Evolutionary conservation across 768 basidiomycete genomes (phyloP), one percentile per base, ranked within the genome.

Genomic region (Psilocybe cubensis): DNA sequence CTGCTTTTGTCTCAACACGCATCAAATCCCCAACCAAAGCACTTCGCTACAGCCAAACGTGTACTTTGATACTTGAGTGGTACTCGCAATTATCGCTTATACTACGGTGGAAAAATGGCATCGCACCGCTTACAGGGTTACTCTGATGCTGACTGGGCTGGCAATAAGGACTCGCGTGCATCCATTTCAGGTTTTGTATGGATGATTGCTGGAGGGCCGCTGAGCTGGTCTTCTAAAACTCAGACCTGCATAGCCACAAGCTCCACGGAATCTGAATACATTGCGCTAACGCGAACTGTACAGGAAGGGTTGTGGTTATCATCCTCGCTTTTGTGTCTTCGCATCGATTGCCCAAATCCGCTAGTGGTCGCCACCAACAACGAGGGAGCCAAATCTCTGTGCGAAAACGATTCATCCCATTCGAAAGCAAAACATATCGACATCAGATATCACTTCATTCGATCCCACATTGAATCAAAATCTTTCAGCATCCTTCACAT

Each of bases 51-150:
- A 3, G 67, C 73, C 7, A 76, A 76, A 51, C 70, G 69, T n/a
- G 57, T 81, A 20, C 68, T 79, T 40, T 63, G 70, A 1, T 83
- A 82, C 60, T 64, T 83, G 6, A 67, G 64, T 40, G 67, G 66
- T 1, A 69, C 43, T 12, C 45, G 21, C 18, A 20, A 59, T 21
- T 23, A 42, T 23, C 31, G 35, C 9, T 28, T 48, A 6, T 8
- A 25, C 20, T 48, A 27, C 21, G 28, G 46, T 11, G 23, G 46
- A 14, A 17, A n/a, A 12, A n/a, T 17, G 12, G 27, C 35, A 8
- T 38, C n/a, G n/a, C n/a, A 44, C 28, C 25, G 8, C 8, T 24
- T 48, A 4, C 14, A 9, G 4, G 58, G 66, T 0, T 64, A 49
- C 52, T 63, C 60, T 1, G 64, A 67, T 57, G 66, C 63, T 0